Conservation (phyloP, 169 alveolate genomes). For the Cryptosporidium viatorum region DNA sequence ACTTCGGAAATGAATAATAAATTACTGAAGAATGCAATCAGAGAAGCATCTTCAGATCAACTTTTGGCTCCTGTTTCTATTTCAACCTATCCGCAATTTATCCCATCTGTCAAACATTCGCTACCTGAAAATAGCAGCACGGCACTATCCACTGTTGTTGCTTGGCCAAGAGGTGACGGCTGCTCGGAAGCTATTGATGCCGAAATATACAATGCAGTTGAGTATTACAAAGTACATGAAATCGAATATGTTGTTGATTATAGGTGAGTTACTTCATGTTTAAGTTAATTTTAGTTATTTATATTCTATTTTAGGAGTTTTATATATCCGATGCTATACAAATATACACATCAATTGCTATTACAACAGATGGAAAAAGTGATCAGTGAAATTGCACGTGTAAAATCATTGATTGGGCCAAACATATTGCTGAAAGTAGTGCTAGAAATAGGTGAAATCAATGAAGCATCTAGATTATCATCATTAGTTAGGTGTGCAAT, state of each 20-base stretch:
- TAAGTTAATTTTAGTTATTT: not conserved
- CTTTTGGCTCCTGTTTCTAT: conserved; percentile 64
- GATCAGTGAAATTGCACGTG: conserved; percentile 51
- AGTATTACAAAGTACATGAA: conserved; percentile 71
- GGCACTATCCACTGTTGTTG: conserved; percentile 65
- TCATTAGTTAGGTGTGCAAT: conserved; percentile 72
- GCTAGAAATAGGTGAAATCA: conserved; percentile 66
- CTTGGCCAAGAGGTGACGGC: conserved; percentile 76
- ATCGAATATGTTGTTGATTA: conserved; percentile 72
- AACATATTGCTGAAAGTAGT: conserved; percentile 60
- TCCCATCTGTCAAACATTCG: conserved; percentile 56
- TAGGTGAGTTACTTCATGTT: conserved; percentile 41
- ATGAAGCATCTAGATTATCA: conserved; percentile 55
- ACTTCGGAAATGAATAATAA: conserved; percentile 63
- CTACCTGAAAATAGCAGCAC: conserved; percentile 27
- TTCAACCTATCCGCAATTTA: conserved; percentile 67
- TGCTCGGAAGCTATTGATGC: conserved; percentile 71
- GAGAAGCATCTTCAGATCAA: conserved; percentile 53
- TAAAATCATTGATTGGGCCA: conserved; percentile 44
- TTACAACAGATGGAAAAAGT: conserved; percentile 70
- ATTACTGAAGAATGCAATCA: conserved; percentile 44
- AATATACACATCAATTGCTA: conserved; percentile 50
- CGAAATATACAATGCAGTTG: conserved; percentile 63
- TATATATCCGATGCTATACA: conserved; percentile 70
- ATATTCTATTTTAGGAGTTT: conserved; percentile 32